Evolutionary conservation across 495 filamentous ascomycete genomes (phyloP), one percentile per base, ranked within the genome.

Genomic region (Talaromyces wortmannii): DNA sequence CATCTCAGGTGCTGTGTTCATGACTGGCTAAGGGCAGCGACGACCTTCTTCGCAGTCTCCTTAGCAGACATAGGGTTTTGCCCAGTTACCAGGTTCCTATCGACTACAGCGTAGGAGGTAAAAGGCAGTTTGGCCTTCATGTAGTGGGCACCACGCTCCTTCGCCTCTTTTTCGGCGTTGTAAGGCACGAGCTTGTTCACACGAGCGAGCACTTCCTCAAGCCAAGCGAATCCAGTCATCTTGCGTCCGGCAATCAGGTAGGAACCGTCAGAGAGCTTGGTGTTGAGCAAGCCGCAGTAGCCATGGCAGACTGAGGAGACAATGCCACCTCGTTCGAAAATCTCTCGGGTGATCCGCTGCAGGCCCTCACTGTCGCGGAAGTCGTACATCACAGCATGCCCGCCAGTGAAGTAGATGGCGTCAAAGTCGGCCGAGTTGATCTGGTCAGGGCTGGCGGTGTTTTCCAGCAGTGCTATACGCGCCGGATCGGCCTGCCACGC

Each of bases 381-480:
- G 57, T 85, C 83, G 56, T 74, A 86, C 81, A 86, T 83, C 56
- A 83, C 74, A 70, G 13, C 84, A 67, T 87, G 80, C 13, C 84
- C 84, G 60, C 84, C 84, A 10, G 83, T 82, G 67, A 73, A 84
- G 61, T 80, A 85, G 45, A 87, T 64, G 45, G 78, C 83, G 47
- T 76, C 83, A 59, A 78, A 86, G 45, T 84, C 76, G 31, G 45
- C 46, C 13, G 54, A 51, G 33, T 50, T 56, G 29, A 56, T 56
- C 31, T 51, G 45, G 31, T 51, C 31, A 6, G 54, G 46, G 48
- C 59, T 63, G 0, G 77, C 72, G 0, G 83, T 85, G 15, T 78
- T 64, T 63, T 83, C 75, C 78, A 81, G 86, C 23, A 82, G 60
- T 4, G 60, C 48, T 40, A 68, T 59, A 15, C 81, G 58, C 6